Conservation (phyloP, 257 asterid species). For the Nicotiana benthamiana region DNA sequence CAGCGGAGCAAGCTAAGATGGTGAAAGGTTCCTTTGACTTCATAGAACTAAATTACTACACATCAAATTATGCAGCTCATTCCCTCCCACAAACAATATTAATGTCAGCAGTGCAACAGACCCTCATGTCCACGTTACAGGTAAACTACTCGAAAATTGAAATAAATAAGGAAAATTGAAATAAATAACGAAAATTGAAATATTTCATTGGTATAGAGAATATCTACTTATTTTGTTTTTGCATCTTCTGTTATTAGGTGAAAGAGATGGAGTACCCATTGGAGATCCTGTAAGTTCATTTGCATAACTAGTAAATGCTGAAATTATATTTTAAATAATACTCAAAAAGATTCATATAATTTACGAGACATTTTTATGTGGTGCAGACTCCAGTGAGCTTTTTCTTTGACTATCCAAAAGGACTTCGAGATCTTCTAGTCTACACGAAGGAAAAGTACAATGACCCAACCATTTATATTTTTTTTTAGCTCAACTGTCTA, state of each 20-base stretch:
- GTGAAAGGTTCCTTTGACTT: neutral
- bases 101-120: neutral
- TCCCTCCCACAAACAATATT: neutral
- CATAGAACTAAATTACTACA: neutral
- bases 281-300: neutral
- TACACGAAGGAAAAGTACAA: conserved; percentile 24
- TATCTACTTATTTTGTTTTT: neutral
- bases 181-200: too few species aligned
- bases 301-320: neutral
- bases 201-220: neutral
- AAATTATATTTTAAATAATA: neutral
- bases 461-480: conserved; percentile 30
- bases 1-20: neutral
- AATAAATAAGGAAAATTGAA: too few species aligned
- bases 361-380: conserved; percentile 19
- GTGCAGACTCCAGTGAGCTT: conserved; percentile 27
- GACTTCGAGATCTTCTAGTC: conserved; percentile 22
- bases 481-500: too few species aligned
- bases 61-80: neutral
- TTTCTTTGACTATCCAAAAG: conserved; percentile 39
- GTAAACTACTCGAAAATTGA: neutral
- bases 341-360: conserved; percentile 12
- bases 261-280: neutral
- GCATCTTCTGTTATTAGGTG: neutral
- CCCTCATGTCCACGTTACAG: neutral